Evolutionary conservation across 164 flowering plant genomes (phyloP).

Genomic region (Chloranthus sessilifolius): DNA sequence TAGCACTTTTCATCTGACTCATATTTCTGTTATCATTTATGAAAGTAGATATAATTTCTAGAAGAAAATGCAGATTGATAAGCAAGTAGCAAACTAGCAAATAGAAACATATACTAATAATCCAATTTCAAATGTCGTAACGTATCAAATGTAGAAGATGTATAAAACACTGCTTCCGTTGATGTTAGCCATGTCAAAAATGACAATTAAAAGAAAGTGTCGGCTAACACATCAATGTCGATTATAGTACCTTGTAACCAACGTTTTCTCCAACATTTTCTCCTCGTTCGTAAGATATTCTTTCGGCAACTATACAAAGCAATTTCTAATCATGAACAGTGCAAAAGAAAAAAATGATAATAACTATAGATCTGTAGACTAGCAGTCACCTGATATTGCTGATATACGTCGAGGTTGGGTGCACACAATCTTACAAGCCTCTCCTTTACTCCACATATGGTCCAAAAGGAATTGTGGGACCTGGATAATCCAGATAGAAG

Average conservation of each 20-base stretch:
- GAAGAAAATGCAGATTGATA: too few species aligned
- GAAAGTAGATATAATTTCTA: too few species aligned
- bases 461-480: slow-evolving; percentile 94
- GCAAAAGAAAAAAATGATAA: not conserved
- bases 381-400: slow-evolving; percentile 69
- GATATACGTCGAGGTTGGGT: slow-evolving; percentile 98
- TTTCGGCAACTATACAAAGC: slow-evolving; percentile 69
- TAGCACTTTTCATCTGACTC: too few species aligned
- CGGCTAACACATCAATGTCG: not conserved
- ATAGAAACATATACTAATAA: not conserved
- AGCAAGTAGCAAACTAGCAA: too few species aligned
- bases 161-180: too few species aligned
- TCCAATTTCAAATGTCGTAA: not conserved
- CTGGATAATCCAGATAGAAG: slow-evolving; percentile 31
- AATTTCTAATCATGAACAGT: slow-evolving; percentile 3
- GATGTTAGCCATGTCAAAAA: too few species aligned
- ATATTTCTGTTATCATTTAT: too few species aligned
- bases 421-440: slow-evolving; percentile 81
- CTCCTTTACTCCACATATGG: slow-evolving; percentile 71
- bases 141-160: not conserved
- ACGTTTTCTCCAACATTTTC: slow-evolving; percentile 70
- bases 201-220: too few species aligned
- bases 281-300: slow-evolving; percentile 89
- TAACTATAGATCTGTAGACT: not conserved
- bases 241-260: slow-evolving; percentile 81